Evolutionary conservation across 164 flowering plant species (phyloP), one percentile per base, ranked within the genome.

Genomic region (Chimonanthus salicifolius): DNA sequence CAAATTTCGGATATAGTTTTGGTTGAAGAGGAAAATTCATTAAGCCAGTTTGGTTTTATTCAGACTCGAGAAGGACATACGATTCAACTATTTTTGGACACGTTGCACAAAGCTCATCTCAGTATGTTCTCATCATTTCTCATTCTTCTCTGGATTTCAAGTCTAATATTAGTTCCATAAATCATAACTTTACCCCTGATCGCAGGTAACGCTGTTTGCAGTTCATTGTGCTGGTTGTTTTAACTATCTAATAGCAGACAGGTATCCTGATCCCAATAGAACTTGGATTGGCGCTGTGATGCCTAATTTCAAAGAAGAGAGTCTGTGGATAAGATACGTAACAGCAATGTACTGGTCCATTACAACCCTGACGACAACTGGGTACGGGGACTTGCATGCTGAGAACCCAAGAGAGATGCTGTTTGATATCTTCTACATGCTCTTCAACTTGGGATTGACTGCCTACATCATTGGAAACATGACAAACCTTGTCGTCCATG

Each of bases 51-150:
- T 80, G 21, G 80, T 83, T 82, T 65, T 69, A 80, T 48, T 68
- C 89, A 93, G 99, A 77, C 92, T 96, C 7, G 99, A 94, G 84
- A 96, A 96, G 88, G 99, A 96, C 83, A 96, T 89, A 62, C 85
- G 97, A 21, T 96, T 94, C 84, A 91, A 91, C 85, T 96, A 96
- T 73, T 96, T 96, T 84, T 96, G 97, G 98, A 89, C 85, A 54
- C 89, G 99, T 5, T 94, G 95, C 88, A 88, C 89, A 63, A 96
- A 96, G 81, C 97, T 96, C 58, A 70, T 92, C 72, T 86, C 92
- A n/a, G 99, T 94, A 85, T 85, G 94, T 74, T 13, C 13, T 13
- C 16, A 15, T 44, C 68, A 66, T 44, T 44, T 66, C 46, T 13
- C 48, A 44, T 44, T 10, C 68, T 15, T 66, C 20, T 66, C 49